Conservation (phyloP, 23 red algal species). For the Agarophyton chilense region DNA sequence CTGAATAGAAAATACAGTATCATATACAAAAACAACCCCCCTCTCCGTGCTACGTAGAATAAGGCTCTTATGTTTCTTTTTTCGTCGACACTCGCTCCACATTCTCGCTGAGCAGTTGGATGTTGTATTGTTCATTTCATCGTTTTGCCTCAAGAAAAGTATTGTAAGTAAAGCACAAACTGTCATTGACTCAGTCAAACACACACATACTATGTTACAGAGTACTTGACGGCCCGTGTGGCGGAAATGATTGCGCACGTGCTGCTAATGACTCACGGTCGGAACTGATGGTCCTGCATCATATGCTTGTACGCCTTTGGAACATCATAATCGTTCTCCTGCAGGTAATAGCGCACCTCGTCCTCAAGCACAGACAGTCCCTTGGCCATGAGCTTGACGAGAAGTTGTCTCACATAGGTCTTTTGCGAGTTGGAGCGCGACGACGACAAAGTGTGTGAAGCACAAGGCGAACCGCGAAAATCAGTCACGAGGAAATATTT, state of each 20-base stretch:
- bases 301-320: constrained; percentile 40
- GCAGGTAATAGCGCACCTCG: constrained; percentile 41
- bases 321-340: constrained; percentile 42
- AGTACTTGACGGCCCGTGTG: not conserved
- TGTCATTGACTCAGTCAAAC: too few relatives aligned
- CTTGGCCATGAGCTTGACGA: constrained; percentile 29
- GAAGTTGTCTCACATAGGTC: constrained; percentile 11
- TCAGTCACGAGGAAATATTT: constrained; percentile 50
- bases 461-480: not conserved
- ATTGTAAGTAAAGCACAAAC: too few relatives aligned
- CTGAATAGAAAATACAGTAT: too few relatives aligned
- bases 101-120: too few relatives aligned
- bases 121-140: too few relatives aligned
- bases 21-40: too few relatives aligned
- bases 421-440: not conserved
- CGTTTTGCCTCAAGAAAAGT: too few relatives aligned
- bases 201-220: too few relatives aligned
- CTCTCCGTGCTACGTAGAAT: too few relatives aligned
- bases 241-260: not conserved
- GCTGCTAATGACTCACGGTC: not conserved
- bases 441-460: too few relatives aligned
- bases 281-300: constrained; percentile 47
- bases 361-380: constrained; percentile 19
- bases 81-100: too few relatives aligned
- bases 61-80: too few relatives aligned